These are phyloP conservation scores for Herpetomonas samuelpessoai DNA, from an alignment of 208 protist genomes.

Conservation along the genomic window DNA sequence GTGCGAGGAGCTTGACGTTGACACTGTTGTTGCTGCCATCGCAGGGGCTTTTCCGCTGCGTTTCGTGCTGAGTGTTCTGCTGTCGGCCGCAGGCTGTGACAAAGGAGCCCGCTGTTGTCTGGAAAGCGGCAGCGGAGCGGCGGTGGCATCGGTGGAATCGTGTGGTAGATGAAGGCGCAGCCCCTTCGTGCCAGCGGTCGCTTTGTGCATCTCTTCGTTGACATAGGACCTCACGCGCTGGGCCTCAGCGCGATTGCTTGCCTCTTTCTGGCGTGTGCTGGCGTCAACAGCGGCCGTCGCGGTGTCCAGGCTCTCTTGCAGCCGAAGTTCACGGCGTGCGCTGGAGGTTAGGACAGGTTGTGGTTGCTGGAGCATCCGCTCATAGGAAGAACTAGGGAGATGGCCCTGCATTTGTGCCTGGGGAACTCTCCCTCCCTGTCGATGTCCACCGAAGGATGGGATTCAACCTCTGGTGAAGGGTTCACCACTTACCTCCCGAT, in stretches of 20 bases:
- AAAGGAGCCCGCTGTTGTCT: too few relatives aligned
- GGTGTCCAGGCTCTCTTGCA: conserved; percentile 1
- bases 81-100: too few relatives aligned
- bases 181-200: conserved; percentile 2
- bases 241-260: not conserved
- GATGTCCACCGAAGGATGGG: not conserved
- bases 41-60: too few relatives aligned
- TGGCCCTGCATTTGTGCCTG: too few relatives aligned
- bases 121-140: too few relatives aligned
- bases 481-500: too few relatives aligned
- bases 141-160: too few relatives aligned
- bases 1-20: too few relatives aligned
- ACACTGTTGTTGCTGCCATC: too few relatives aligned
- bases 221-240: not conserved
- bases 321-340: conserved; percentile 1
- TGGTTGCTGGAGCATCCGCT: not conserved
- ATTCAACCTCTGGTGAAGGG: not conserved
- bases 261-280: conserved; percentile 6
- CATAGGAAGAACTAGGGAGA: not conserved
- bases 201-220: not conserved
- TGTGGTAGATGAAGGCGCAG: too few relatives aligned
- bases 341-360: conserved; percentile 3
- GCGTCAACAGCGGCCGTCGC: not conserved
- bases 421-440: too few relatives aligned
- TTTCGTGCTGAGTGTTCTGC: too few relatives aligned